phyloP scores from a whole-genome alignment of 352 stramenopile genomes.

The Pythium folliculosum region DNA sequence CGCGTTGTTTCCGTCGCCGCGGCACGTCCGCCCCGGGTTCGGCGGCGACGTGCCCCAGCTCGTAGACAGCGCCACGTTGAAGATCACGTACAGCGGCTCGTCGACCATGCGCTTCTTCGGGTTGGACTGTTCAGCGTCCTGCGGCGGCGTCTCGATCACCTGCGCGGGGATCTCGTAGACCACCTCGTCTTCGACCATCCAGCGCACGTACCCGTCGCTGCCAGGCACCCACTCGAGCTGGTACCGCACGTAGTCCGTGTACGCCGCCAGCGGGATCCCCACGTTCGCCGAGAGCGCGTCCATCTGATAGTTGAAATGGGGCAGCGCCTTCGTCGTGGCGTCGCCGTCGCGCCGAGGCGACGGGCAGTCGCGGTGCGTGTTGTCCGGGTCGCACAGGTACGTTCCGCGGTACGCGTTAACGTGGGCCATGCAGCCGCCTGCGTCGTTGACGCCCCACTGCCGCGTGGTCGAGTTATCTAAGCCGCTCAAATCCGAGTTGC shows the following conservation, averaged over 20 bases:
- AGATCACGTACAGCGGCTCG: slow-evolving; percentile 66
- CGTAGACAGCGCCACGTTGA: slow-evolving; percentile 55
- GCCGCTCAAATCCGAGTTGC: slow-evolving; percentile 36
- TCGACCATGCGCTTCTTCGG: slow-evolving; percentile 57
- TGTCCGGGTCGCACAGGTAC: slow-evolving; percentile 55
- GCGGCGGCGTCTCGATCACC: slow-evolving; percentile 43
- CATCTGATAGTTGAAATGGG: slow-evolving; percentile 54
- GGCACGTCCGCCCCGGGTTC: slow-evolving; percentile 40
- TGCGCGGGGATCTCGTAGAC: slow-evolving; percentile 58
- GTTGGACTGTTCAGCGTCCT: slow-evolving; percentile 40
- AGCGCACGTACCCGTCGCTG: slow-evolving; percentile 47
- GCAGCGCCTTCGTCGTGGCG: slow-evolving; percentile 2
- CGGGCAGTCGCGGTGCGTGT: slow-evolving; percentile 24
- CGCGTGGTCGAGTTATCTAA: slow-evolving; percentile 32
- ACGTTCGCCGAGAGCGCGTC: slow-evolving; percentile 65
- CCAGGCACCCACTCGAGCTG: slow-evolving; percentile 62
- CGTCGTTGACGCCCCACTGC: slow-evolving; percentile 63
- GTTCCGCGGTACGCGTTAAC: slow-evolving; percentile 58
- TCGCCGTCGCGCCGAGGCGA: background rate
- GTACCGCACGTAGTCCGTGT: slow-evolving; percentile 49
- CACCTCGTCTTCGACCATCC: slow-evolving; percentile 37
- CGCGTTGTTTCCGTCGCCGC: slow-evolving; percentile 10
- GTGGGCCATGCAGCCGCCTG: slow-evolving; percentile 53
- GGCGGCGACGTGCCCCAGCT: slow-evolving; percentile 46
- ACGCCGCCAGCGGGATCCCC: slow-evolving; percentile 48